Evolutionary conservation across 169 alveolate genomes (phyloP).

Genomic region (Toxoplasma gondii): DNA sequence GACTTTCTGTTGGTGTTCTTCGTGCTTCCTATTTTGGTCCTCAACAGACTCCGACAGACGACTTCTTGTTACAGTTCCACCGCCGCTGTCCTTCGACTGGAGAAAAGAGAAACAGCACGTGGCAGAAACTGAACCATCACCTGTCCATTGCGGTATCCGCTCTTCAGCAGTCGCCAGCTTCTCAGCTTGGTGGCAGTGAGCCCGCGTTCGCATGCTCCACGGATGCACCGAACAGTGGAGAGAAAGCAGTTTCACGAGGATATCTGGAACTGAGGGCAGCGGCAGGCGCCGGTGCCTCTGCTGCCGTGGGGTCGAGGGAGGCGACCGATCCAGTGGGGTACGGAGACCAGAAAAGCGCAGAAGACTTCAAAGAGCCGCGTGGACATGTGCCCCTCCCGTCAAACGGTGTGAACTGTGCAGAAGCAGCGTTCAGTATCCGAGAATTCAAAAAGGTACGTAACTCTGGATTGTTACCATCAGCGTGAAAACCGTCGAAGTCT

Average conservation of each 20-base stretch:
- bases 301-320: background rate
- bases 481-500: background rate
- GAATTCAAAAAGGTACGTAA: background rate
- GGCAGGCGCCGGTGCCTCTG: background rate
- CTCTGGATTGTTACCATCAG: background rate
- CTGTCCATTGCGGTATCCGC: slow-evolving; percentile 1
- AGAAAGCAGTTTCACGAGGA: no score
- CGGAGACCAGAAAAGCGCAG: background rate
- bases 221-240: no score
- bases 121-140: background rate
- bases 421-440: background rate
- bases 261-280: background rate
- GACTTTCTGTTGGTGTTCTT: no score
- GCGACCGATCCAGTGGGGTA: background rate
- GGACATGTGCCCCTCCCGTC: no score
- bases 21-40: background rate
- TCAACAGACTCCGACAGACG: background rate
- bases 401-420: no score
- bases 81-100: slow-evolving; percentile 9
- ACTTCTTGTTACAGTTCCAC: slow-evolving; percentile 16
- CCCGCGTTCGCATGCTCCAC: background rate
- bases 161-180: background rate
- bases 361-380: no score
- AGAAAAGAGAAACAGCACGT: background rate
- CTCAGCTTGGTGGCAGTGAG: background rate